Base-by-base conservation (phyloP, 1,284 basidiomycete species). In the Moesziomyces sp. region DNA sequence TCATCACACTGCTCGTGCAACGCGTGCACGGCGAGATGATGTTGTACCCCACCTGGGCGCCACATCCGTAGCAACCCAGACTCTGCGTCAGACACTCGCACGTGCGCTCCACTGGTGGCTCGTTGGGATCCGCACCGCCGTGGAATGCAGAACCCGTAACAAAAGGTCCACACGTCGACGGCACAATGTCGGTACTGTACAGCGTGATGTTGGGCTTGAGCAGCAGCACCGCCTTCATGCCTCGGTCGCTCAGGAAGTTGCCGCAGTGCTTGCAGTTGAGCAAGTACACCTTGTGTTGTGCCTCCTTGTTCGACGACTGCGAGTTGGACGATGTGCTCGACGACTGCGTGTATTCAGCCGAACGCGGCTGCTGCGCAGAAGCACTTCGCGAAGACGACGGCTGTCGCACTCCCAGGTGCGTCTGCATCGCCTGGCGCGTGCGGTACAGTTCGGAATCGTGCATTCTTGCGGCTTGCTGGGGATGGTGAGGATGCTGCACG, bases 181-280 rank as follows among this genome's bases (percentile, higher is more conserved):
- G 93, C 44, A 91, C 86, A 16, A 91, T 91, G 81, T 94, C 93
- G 51, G 91, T 92, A 16, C 91, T 92, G 84, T 90, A 94, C 47
- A 94, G 88, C 21, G 92, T 89, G 70, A 94, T 91, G 68, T 91
- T 90, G 4, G 92, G 92, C 70, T 90, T 89, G 65, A 94, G 87
- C 30, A 94, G 87, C 18, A 94, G 87, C 42, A 93, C 92, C 46
- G 92, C 92, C 87, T 91, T 91, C 92, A 93, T 93, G 51, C 90
- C 92, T 19, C 92, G 88, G 83, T 93, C 92, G 19, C 91, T 91
- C 49, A 93, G 84, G 82, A 93, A 93, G 47, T 87, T 88, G 38
- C 87, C 87, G 82, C 92, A 93, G 19, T 88, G 87, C 73, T 87
- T 89, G 85, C 92, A 93, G 82, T 92, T 90, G 57, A 93, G 85